Evolutionary conservation across 2,329 filamentous ascomycete genomes (phyloP).

Genomic region (Fusarium sp.): DNA sequence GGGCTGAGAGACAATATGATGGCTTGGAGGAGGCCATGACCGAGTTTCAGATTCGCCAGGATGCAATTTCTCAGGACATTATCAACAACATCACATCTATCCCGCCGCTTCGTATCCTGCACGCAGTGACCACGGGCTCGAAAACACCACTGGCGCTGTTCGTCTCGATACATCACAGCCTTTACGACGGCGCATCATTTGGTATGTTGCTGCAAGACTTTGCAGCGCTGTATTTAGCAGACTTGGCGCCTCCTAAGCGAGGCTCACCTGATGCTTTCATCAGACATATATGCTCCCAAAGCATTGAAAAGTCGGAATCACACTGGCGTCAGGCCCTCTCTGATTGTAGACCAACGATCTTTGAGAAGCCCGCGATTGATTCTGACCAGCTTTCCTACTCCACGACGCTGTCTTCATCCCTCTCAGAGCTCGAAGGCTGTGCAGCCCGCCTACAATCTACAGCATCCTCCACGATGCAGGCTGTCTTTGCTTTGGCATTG

Average conservation of each 20-base stretch:
- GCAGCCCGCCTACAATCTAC: background rate
- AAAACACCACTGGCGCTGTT: background rate
- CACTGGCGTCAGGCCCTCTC: background rate
- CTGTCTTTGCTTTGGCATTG: background rate
- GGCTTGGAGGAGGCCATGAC: background rate
- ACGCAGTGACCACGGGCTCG: background rate
- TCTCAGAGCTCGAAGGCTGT: background rate
- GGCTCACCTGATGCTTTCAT: background rate
- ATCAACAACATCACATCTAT: background rate
- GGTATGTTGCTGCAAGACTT: constrained; percentile 1
- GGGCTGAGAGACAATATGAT: background rate
- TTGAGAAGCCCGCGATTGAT: background rate
- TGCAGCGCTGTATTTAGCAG: background rate
- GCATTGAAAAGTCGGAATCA: background rate
- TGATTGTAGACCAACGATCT: background rate
- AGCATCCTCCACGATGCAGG: background rate
- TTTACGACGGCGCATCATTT: background rate
- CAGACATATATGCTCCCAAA: constrained; percentile 2
- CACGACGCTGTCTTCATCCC: background rate
- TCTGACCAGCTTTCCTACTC: background rate
- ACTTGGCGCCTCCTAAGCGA: background rate
- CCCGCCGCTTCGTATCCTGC: background rate
- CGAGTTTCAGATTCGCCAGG: background rate
- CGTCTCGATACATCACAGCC: constrained; percentile 1
- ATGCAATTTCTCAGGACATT: background rate